Conservation (phyloP, 495 filamentous ascomycete species). For the Astrocystis sublimbata region DNA sequence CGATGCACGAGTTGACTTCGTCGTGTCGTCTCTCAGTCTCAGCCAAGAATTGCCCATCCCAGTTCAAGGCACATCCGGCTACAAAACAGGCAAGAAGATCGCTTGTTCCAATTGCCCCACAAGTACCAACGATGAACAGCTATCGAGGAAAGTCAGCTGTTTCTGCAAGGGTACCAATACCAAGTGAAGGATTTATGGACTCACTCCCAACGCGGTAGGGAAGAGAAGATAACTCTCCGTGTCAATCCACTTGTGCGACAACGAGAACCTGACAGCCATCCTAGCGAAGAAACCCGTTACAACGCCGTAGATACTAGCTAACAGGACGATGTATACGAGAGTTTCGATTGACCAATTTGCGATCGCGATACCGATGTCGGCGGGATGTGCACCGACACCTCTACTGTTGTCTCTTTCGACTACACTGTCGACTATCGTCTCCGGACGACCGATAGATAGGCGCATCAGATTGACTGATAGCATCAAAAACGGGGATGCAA, state of each 20-base stretch:
- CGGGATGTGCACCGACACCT: constrained; percentile 46
- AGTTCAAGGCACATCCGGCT: constrained; percentile 83
- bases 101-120: constrained; percentile 81
- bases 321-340: constrained; percentile 72
- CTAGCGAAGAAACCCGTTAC: constrained; percentile 65
- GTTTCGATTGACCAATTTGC: constrained; percentile 81
- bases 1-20: constrained; percentile 81
- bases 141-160: background rate
- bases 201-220: constrained; percentile 77
- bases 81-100: constrained; percentile 92
- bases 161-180: background rate
- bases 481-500: constrained; percentile 61
- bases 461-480: constrained; percentile 57
- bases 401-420: constrained; percentile 14
- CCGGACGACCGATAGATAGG: constrained; percentile 46
- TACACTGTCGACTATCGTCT: constrained; percentile 52
- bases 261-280: constrained; percentile 57
- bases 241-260: constrained; percentile 72
- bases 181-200: constrained; percentile 25
- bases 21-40: constrained; percentile 72
- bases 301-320: constrained; percentile 72
- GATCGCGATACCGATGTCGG: constrained; percentile 67
- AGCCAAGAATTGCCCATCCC: constrained; percentile 82
- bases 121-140: constrained; percentile 75
- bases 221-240: constrained; percentile 84